Evolutionary conservation across 176 grass and related monocot genomes (phyloP).

Genomic region (Carex scoparia): DNA sequence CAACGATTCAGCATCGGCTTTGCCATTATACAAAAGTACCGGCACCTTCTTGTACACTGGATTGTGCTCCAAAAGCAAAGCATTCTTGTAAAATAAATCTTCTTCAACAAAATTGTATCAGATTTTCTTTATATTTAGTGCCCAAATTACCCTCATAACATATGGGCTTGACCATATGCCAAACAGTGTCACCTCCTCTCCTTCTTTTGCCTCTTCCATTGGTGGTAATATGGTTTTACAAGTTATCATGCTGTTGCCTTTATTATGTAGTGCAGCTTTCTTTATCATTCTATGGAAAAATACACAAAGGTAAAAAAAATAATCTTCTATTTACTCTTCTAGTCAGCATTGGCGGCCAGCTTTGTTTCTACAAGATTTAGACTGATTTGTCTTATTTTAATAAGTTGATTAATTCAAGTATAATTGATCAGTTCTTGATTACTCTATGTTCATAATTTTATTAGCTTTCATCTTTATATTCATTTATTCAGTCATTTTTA

Average conservation of each 20-base stretch:
- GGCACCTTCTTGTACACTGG: conserved; percentile 31
- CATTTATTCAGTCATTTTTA: background rate
- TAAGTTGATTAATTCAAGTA: background rate
- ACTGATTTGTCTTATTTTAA: background rate
- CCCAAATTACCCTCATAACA: conserved; percentile 24
- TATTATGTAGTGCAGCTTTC: background rate
- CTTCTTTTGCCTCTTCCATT: conserved; percentile 16
- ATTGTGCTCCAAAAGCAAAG: conserved; percentile 20
- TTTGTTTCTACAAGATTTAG: background rate
- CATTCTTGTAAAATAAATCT: conserved; percentile 24
- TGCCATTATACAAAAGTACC: conserved; percentile 11
- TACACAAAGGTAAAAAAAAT: background rate
- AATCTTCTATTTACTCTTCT: background rate
- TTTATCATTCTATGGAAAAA: background rate
- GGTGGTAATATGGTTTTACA: background rate
- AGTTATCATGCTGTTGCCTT: background rate
- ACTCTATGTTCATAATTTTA: background rate
- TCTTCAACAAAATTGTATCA: conserved; percentile 19
- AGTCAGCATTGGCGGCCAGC: background rate
- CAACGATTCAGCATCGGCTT: conserved; percentile 9
- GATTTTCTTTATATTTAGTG: conserved; percentile 22
- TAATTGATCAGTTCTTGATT: background rate
- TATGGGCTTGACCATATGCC: conserved; percentile 28
- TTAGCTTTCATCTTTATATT: background rate
- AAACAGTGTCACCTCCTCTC: conserved; percentile 14